These are phyloP conservation scores for Acanthamoeba triangularis DNA, from an alignment of 208 protist genomes.

Conservation along the genomic window DNA sequence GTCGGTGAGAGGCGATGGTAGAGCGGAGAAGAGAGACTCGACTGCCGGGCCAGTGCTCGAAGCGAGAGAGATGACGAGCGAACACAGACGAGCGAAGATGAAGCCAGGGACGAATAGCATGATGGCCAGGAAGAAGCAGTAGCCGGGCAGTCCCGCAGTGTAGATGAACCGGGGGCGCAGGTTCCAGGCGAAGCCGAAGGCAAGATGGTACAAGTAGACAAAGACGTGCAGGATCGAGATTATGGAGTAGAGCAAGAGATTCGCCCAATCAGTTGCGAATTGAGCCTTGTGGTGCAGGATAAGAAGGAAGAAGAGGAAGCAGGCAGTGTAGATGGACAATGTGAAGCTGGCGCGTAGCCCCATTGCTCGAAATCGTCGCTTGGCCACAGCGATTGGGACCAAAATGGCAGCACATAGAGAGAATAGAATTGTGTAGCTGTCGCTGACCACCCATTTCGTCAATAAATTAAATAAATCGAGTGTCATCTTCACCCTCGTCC, in stretches of 20 bases:
- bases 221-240: background rate
- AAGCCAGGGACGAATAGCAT: background rate
- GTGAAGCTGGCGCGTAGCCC: background rate
- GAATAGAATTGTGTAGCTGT: background rate
- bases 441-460: background rate
- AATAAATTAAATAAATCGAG: no score
- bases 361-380: background rate
- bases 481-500: no score
- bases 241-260: background rate
- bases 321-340: conserved; percentile 23
- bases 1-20: background rate
- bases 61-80: background rate
- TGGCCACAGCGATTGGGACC: background rate
- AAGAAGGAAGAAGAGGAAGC: conserved; percentile 50
- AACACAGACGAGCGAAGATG: background rate
- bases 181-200: background rate
- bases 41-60: no score
- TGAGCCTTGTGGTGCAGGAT: background rate
- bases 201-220: conserved; percentile 34
- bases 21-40: background rate
- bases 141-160: conserved; percentile 11
- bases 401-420: background rate
- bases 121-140: conserved; percentile 64
- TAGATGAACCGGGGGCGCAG: background rate
- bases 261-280: background rate